Evolutionary conservation across 495 filamentous ascomycete genomes (phyloP).

Genomic region (Rhizodiscina lignyota): DNA sequence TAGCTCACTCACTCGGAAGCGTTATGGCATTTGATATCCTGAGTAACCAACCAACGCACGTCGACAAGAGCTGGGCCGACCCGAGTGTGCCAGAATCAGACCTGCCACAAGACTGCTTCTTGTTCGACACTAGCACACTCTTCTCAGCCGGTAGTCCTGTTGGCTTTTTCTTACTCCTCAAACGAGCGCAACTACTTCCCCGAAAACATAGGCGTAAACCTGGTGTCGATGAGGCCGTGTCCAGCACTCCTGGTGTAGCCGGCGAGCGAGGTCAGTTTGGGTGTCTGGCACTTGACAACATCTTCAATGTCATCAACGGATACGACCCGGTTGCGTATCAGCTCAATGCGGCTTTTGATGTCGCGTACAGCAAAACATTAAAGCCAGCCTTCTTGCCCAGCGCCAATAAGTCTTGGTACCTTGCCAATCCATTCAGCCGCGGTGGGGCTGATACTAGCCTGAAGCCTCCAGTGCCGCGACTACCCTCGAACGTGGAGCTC

Average conservation of each 20-base stretch:
- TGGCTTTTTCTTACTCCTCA: conserved; percentile 83
- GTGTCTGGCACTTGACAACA: conserved; percentile 83
- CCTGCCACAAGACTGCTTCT: conserved; percentile 48
- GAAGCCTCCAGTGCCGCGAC: conserved; percentile 24
- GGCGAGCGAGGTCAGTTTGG: conserved; percentile 68
- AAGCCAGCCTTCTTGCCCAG: conserved; percentile 66
- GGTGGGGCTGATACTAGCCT: conserved; percentile 3
- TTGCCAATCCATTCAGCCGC: conserved; percentile 46
- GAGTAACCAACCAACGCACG: conserved; percentile 63
- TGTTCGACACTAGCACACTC: conserved; percentile 78
- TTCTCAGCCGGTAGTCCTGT: conserved; percentile 88
- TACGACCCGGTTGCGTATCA: conserved; percentile 63
- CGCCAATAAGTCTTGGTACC: conserved; percentile 45
- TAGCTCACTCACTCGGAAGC: conserved; percentile 86
- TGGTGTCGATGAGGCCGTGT: conserved; percentile 38
- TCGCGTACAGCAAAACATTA: conserved; percentile 55
- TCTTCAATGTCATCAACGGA: conserved; percentile 76
- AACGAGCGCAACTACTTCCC: conserved; percentile 65
- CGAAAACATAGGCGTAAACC: conserved; percentile 61
- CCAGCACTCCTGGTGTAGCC: conserved; percentile 34
- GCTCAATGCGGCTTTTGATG: conserved; percentile 79
- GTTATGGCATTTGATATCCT: conserved; percentile 88
- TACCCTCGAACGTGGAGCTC: conserved; percentile 83
- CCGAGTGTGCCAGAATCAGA: conserved; percentile 13
- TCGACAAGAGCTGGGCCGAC: conserved; percentile 38